Conservation (phyloP, 2,329 filamentous ascomycete species). For the Microsporum canis region DNA sequence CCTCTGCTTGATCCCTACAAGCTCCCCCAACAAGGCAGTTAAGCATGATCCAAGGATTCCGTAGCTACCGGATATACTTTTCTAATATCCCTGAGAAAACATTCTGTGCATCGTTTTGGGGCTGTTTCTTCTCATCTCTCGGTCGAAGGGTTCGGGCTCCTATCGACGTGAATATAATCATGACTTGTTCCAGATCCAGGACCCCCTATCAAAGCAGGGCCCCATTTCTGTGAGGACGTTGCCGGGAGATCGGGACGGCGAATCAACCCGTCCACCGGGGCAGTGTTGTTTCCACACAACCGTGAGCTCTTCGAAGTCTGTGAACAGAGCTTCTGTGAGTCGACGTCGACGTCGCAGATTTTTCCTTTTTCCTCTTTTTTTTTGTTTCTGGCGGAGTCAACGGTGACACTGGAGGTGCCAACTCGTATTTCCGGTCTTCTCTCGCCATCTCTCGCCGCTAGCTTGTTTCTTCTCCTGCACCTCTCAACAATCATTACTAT, state of each 20-base stretch:
- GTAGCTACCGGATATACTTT: background rate
- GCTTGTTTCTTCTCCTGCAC: background rate
- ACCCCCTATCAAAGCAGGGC: background rate
- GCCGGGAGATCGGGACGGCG: background rate
- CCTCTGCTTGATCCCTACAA: background rate
- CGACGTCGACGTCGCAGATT: background rate
- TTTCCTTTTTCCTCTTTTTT: background rate
- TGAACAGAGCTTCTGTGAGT: background rate
- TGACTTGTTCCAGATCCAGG: background rate
- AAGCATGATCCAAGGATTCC: background rate
- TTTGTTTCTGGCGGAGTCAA: background rate
- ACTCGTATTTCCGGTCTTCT: background rate
- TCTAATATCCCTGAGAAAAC: background rate
- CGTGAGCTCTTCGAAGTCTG: background rate
- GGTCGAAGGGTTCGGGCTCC: background rate
- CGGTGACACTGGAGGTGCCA: background rate
- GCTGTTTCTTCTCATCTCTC: background rate
- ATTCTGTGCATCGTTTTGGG: background rate
- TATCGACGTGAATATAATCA: background rate
- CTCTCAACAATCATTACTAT: background rate
- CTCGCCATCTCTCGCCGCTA: background rate
- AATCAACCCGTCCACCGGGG: background rate
- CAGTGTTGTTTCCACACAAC: background rate
- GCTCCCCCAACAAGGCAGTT: background rate
- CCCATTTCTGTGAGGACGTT: background rate